Base-by-base conservation (phyloP, 2,329 filamentous ascomycete genomes). In the Gaeumannomyces sp. region DNA sequence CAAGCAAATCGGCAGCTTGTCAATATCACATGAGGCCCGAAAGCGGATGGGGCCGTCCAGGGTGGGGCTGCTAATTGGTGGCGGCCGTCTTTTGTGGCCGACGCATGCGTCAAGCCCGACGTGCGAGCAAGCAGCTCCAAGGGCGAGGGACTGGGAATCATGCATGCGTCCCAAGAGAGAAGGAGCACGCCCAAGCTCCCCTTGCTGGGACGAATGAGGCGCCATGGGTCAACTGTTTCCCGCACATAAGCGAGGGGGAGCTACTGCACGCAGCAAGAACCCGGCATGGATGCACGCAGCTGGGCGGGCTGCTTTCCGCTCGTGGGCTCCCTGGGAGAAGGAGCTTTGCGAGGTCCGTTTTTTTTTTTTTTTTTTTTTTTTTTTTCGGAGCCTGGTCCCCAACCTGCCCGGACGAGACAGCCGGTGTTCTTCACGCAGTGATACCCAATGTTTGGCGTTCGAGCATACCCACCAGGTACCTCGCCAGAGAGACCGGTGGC, bases 211-310 rank as follows among this genome's bases (percentile, higher is more conserved):
- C 45, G 45, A 50, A 50, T 50, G 45, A 50, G 16, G 45, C 7
- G 45, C 45, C 45, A 50, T 50, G 45, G n/a, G 45, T 50, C 45
- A 50, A n/a, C 45, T 50, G 45, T n/a, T 19, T 59, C 22, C 57
- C 57, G 57, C 28, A 59, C 57, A 59, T 59, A 29, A 29, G 57
- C 57, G 57, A 58, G 56, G 56, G 25, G 56, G 56, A 58, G 56
- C 56, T 58, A 58, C 56, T 58, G 56, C 56, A 58, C 56, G 56
- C n/a, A 45, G 38, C 38, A 45, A 45, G 38, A 53, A 53, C 45
- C 45, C 45, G 45, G 45, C 45, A 53, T 53, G 45, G 45, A 11
- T 11, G 45, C 35, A 33, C 33, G 33, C 38, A 45, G 38, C 38
- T 45, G 38, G 38, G 38, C 38, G 38, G 38, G 38, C 38, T 45